These are phyloP conservation scores for Globisporangium lucens DNA, from an alignment of 352 stramenopile species.

Conservation along the genomic window DNA sequence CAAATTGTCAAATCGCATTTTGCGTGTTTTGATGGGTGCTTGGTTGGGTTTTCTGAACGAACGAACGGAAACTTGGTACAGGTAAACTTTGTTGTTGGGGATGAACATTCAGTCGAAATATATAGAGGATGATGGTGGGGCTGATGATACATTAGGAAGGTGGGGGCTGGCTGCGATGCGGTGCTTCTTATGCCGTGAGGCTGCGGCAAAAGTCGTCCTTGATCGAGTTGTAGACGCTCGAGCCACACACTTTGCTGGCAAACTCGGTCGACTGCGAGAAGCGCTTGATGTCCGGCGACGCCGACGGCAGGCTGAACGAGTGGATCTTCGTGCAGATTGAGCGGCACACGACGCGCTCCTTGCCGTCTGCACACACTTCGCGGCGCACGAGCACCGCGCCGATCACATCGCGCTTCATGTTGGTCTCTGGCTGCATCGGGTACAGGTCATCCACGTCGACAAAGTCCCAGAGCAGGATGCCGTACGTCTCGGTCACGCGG, in stretches of 20 bases:
- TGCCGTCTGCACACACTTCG: constrained; percentile 42
- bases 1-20: not conserved
- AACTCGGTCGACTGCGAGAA: constrained; percentile 27
- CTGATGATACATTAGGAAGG: not conserved
- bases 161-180: not conserved
- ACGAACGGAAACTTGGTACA: not conserved
- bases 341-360: constrained; percentile 52
- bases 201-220: constrained; percentile 19
- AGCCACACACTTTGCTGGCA: constrained; percentile 34
- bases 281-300: constrained; percentile 18
- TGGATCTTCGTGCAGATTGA: constrained; percentile 60
- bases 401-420: constrained; percentile 29
- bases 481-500: constrained; percentile 26
- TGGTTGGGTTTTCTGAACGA: not conserved
- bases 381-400: constrained; percentile 34
- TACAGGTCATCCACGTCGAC: constrained; percentile 35
- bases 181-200: constrained; percentile 1
- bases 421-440: constrained; percentile 20
- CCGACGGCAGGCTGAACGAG: constrained; percentile 20
- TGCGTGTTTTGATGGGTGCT: not conserved
- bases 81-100: not conserved
- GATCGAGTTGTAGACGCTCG: constrained; percentile 44
- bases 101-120: not conserved
- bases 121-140: not conserved
- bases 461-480: constrained; percentile 34